Base-by-base conservation (phyloP, 257 asterid species). In the Ophiorrhiza pumila region DNA sequence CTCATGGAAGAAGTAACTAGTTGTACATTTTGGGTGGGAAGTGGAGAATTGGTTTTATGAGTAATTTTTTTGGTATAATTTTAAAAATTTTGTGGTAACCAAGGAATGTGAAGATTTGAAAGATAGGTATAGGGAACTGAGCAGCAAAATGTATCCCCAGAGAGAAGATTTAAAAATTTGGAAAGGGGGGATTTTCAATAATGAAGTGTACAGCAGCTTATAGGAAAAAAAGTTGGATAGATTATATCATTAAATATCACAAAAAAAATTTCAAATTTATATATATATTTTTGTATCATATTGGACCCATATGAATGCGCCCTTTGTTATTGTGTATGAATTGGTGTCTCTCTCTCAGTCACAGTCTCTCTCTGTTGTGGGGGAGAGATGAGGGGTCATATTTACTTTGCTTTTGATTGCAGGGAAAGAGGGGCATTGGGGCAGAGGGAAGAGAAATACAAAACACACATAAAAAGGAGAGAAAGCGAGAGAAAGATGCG, bases 151-250 rank as follows among this genome's bases (percentile, higher is more conserved):
- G 60, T 72, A 64, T 80, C 67, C 81, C 83, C 81, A 65, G 77
- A 74, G 65, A 78, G 68, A 65, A 73, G 74, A 86, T 81, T 89
- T 71, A 81, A 85, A 80, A 83, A 74, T 47, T 64, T 76, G 79
- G 67, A 49, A 63, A 69, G 39, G 57, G 50, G 59, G 74, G 81
- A 76, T 64, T 81, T 87, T 78, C 80, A 89, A 85, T 88, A 86
- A 86, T 74, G 81, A 82, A 86, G 55, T 89, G 97, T 90, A 93
- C 91, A 90, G 88, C 88, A 93, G 85, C 35, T 77, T 75, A 83
- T 80, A 85, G 82, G 84, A 46, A 56, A 79, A 79, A 56, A 1
- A 79, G 78, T 66, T 76, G 82, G 71, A 77, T 69, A 71, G 64
- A 45, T 69, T 69, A 61, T 73, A 73, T 60, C 66, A 73, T 85